These are phyloP conservation scores for Globisporangium okanoganense DNA, from an alignment of 352 stramenopile species.

Conservation along the genomic window DNA sequence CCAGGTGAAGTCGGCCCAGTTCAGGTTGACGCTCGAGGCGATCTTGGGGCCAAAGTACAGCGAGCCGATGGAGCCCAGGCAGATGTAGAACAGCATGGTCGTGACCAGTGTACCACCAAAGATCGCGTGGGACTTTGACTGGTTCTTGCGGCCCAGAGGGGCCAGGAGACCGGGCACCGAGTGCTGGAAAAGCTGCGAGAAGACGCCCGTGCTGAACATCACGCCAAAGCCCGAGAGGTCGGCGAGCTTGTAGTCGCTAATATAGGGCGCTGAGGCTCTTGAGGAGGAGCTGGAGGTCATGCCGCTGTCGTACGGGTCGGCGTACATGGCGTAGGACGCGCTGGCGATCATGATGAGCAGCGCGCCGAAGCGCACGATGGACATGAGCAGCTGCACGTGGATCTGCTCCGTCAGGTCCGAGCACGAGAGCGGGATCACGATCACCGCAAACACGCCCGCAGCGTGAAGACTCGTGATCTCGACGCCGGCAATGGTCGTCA, in stretches of 20 bases:
- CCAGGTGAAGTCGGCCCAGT: slow-evolving; percentile 89
- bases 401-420: slow-evolving; percentile 90
- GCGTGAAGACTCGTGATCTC: slow-evolving; percentile 52
- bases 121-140: slow-evolving; percentile 54
- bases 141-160: slow-evolving; percentile 55
- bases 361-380: slow-evolving; percentile 81
- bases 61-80: slow-evolving; percentile 66
- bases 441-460: slow-evolving; percentile 69
- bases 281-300: background rate
- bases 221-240: slow-evolving; percentile 81
- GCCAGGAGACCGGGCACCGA: slow-evolving; percentile 84
- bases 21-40: slow-evolving; percentile 87
- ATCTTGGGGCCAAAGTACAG: slow-evolving; percentile 85
- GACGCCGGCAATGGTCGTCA: slow-evolving; percentile 50
- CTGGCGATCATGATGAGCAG: slow-evolving; percentile 88
- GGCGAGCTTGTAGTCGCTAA: slow-evolving; percentile 62
- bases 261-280: slow-evolving; percentile 22
- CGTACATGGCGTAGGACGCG: slow-evolving; percentile 66
- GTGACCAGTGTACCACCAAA: slow-evolving; percentile 82
- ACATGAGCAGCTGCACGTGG: slow-evolving; percentile 84
- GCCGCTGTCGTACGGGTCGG: slow-evolving; percentile 60
- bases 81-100: slow-evolving; percentile 84
- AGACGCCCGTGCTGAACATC: slow-evolving; percentile 89
- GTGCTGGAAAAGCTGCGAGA: slow-evolving; percentile 91
- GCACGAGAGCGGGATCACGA: slow-evolving; percentile 87